These are phyloP conservation scores for Mycena sp. DNA, from an alignment of 1,284 basidiomycete genomes.

Conservation along the genomic window DNA sequence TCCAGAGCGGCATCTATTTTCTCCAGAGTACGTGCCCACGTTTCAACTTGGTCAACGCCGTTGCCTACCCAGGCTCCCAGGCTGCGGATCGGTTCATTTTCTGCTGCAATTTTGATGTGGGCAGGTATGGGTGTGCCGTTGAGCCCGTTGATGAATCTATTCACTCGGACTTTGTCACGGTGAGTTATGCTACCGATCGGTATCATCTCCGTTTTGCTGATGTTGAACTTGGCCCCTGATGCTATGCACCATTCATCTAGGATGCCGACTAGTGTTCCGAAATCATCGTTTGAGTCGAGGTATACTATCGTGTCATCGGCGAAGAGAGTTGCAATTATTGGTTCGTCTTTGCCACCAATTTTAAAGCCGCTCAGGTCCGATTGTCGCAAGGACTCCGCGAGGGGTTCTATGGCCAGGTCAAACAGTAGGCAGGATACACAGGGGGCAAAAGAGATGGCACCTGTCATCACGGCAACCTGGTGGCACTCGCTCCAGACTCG, in stretches of 20 bases:
- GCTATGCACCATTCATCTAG: conserved; percentile 34
- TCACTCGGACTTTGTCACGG: too few species aligned
- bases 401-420: too few species aligned
- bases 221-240: conserved; percentile 37
- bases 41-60: conserved; percentile 5
- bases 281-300: conserved; percentile 25
- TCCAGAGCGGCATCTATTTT: conserved; percentile 23
- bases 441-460: too few species aligned
- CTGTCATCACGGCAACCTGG: too few species aligned
- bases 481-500: too few species aligned
- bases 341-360: conserved; percentile 20
- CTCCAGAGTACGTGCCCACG: conserved; percentile 27
- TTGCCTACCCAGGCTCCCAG: conserved; percentile 31
- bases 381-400: too few species aligned
- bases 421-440: too few species aligned
- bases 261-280: conserved; percentile 12
- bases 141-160: background rate
- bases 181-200: too few species aligned
- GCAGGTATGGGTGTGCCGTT: background rate
- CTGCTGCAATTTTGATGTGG: conserved; percentile 5
- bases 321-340: conserved; percentile 24
- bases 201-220: conserved; percentile 30
- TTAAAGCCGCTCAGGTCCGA: background rate
- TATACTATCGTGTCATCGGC: conserved; percentile 29
- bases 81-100: conserved; percentile 15